Base-by-base conservation (phyloP, 108 stramenopile species). In the Stephanodiscus minutulus region DNA sequence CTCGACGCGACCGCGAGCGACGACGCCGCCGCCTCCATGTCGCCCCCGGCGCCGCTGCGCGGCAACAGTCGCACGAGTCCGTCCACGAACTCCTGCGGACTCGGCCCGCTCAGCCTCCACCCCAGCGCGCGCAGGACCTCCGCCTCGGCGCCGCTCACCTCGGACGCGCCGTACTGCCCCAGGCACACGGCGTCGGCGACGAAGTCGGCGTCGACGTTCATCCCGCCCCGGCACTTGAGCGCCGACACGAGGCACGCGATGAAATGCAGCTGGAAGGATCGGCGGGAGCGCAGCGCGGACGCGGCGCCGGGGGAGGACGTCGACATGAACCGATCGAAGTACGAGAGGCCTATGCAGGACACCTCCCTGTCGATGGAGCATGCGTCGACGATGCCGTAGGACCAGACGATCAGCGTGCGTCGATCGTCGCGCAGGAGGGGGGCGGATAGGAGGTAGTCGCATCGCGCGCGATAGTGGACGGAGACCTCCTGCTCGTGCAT, bases 271-370 rank as follows among this genome's bases (percentile, higher is more conserved):
- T 74, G 73, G 65, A 74, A 74, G 33, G 58, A 17, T 35, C 21
- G 56, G 5, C 47, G 64, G 21, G 61, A 55, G 0, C 25, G 11
- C 33, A 72, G 6, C 0, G 43, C 50, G 50, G 3, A 2, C 0
- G 73, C 73, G 33, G 22, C 7, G 33, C 59, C 49, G 46, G 49
- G 63, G 2, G 52, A 35, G n/a, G 22, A 12, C 8, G 72, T 65
- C 13, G 28, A 48, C 39, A 74, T 53, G 66, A 74, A 74, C n/a
- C 73, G 65, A 61, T 74, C 73, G 36, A 74, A 74, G 66, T 50
- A 74, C 18, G 66, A 67, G 18, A 61, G 17, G 17, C 58, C 73
- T 0, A 50, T 18, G 66, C 58, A 59, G 0, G 46, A 46, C 0
- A 67, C 20, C 1, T 56, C 57, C 18, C 47, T 18, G 12, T 74